Conservation (phyloP, 2,329 filamentous ascomycete species). For the Cercospora sp. region DNA sequence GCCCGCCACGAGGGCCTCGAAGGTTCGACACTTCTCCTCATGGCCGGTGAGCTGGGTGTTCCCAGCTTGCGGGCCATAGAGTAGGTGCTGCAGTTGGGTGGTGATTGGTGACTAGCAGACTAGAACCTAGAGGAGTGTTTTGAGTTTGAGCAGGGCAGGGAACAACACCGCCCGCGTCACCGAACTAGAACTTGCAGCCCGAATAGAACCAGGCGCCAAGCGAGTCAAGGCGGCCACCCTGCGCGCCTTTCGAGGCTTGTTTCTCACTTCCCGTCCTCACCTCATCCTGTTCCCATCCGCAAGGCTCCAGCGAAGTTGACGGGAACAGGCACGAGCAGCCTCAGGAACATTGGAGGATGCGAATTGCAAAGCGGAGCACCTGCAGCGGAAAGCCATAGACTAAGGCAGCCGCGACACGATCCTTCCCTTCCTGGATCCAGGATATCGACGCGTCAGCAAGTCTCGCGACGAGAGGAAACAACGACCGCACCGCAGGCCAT, state of each 20-base stretch:
- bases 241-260: not conserved
- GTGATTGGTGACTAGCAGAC: not conserved
- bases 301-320: not conserved
- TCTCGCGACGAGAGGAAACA: not conserved
- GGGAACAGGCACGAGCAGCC: not conserved
- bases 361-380: not conserved
- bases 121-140: not conserved
- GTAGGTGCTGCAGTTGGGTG: not conserved
- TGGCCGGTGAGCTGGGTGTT: not conserved
- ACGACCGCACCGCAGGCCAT: not conserved
- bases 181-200: not conserved
- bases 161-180: not conserved
- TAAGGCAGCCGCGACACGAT: not conserved
- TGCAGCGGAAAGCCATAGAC: not conserved
- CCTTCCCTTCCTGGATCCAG: not conserved
- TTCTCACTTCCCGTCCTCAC: not conserved
- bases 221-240: not conserved
- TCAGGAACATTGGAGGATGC: not conserved
- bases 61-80: not conserved
- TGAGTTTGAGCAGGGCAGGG: not conserved
- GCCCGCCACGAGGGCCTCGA: not conserved
- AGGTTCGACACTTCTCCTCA: not conserved
- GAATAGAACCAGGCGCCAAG: not conserved
- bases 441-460: not conserved
- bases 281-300: not conserved